Base-by-base conservation (phyloP, 768 basidiomycete genomes). In the Plicaturopsis crispa region DNA sequence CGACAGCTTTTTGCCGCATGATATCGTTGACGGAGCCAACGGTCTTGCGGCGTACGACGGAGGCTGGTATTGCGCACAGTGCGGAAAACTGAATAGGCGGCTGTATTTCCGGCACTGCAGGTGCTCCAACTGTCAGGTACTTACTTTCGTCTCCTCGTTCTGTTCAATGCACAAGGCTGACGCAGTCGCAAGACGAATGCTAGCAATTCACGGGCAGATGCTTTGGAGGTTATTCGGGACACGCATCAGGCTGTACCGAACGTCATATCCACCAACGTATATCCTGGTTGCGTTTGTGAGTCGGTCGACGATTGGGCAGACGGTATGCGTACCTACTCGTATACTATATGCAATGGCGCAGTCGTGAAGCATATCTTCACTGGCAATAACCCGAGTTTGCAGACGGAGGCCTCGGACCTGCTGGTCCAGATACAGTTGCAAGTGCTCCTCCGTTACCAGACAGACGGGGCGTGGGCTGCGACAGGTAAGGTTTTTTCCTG, bases 41-140 rank as follows among this genome's bases (percentile, higher is more conserved):
- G 4, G 60, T 60, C 24, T 37, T 48, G 14, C 55, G 60, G 3
- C 53, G 44, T 23, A 28, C 26, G 26, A 8, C 26, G 26, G 51
- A 19, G 75, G 74, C 5, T 78, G 73, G 73, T 65, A 61, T 41
- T 77, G 75, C 42, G 40, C 18, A 2, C 35, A 43, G 1, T 77
- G 75, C 40, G 73, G 74, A 18, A 60, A 66, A 48, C 49, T 77
- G 18, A 76, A 74, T 35, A 61, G 60, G 32, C 68, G 73, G 46
- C 44, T 42, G 10, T 55, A 57, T 33, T 57, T 77, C 53, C 60
- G 75, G 38, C 68, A 72, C 44, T 60, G 71, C 33, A 54, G 58
- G 44, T 78, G 75, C 48, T 45, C 49, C 10, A 68, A 20, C 1
- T 77, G 74, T 45, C 48, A 54, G 55, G 70, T 70, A 41, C 32